phyloP scores from a whole-genome alignment of 2,329 filamentous ascomycete species.

The Pseudogymnoascus sp. region DNA sequence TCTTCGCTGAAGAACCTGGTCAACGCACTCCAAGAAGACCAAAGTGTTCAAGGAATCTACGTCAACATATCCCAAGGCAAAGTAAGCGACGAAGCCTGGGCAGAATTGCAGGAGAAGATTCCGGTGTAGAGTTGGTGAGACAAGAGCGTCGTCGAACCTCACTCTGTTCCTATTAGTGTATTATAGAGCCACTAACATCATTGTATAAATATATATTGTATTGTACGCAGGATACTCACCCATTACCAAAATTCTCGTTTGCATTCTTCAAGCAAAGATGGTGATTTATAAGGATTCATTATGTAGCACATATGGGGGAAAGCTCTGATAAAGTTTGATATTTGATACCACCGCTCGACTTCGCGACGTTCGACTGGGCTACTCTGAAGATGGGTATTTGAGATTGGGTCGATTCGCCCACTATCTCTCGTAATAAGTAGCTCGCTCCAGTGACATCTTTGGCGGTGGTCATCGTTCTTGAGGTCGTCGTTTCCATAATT shows the following conservation, averaged over 20 bases:
- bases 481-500: background rate
- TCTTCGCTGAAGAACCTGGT: conserved; percentile 54
- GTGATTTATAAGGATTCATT: background rate
- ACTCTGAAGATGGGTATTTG: background rate
- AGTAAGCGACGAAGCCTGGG: conserved; percentile 49
- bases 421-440: background rate
- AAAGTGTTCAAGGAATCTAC: conserved; percentile 73
- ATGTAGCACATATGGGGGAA: background rate
- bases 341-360: background rate
- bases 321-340: background rate
- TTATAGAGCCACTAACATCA: conserved; percentile 3
- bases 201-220: background rate
- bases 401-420: background rate
- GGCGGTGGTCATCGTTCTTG: background rate
- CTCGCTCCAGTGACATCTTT: background rate
- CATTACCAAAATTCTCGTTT: background rate
- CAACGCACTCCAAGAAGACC: conserved; percentile 55
- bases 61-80: conserved; percentile 55
- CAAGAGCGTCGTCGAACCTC: background rate
- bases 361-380: background rate
- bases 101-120: conserved; percentile 45
- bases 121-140: conserved; percentile 30
- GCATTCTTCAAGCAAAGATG: background rate
- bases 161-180: background rate
- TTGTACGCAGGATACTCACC: background rate